phyloP scores from a whole-genome alignment of 805 yeast genomes.

The Candida schatavii region DNA sequence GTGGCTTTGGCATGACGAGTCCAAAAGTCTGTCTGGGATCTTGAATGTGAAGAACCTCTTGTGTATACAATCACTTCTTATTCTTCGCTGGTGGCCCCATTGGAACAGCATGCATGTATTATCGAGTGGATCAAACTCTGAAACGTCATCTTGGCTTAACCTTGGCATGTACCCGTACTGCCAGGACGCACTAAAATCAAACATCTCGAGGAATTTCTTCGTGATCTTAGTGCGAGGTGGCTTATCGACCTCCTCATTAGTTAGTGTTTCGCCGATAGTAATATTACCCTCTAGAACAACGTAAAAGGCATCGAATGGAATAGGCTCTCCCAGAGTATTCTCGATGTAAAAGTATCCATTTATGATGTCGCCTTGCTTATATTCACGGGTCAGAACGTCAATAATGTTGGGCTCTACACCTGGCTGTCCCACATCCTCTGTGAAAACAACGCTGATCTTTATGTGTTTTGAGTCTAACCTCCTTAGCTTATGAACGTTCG shows the following conservation, averaged over 20 bases:
- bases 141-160: constrained; percentile 21
- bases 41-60: constrained; percentile 44
- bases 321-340: constrained; percentile 36
- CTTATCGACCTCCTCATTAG: constrained; percentile 8
- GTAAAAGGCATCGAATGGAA: constrained; percentile 62
- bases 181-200: constrained; percentile 52
- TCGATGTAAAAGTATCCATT: constrained; percentile 52
- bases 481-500: constrained; percentile 32
- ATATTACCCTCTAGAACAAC: constrained; percentile 54
- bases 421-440: constrained; percentile 29
- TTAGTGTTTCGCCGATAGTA: constrained; percentile 16
- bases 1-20: constrained; percentile 35
- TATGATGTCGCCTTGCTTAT: constrained; percentile 62
- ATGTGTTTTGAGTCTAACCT: constrained; percentile 27
- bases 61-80: constrained; percentile 15
- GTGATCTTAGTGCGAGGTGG: constrained; percentile 13
- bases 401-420: constrained; percentile 26
- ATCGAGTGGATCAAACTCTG: constrained; percentile 26
- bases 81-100: constrained; percentile 10
- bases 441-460: constrained; percentile 28
- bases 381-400: constrained; percentile 42
- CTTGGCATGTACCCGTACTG: constrained; percentile 35
- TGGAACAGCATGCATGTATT: constrained; percentile 19
- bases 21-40: constrained; percentile 36
- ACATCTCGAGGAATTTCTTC: constrained; percentile 44